A percentile compares a stretch with the other conserved stretches of the same genome.
phyloP scores from a whole-genome alignment of 805 yeast genomes.

The Kluyveromyces aestuarii region DNA sequence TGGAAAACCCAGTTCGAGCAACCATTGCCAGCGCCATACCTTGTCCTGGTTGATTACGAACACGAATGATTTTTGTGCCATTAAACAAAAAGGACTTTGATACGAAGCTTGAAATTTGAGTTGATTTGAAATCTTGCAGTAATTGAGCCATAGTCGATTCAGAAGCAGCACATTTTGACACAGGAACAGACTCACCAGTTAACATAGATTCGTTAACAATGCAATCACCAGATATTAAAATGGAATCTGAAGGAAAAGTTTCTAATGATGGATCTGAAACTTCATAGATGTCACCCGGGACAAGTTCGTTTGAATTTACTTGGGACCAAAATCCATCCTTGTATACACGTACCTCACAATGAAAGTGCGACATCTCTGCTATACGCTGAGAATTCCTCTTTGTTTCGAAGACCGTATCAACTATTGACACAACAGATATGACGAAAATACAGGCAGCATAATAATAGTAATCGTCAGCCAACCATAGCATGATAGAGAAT shows the following conservation, averaged over 20 bases:
- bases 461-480: constrained; percentile 84
- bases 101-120: constrained; percentile 53
- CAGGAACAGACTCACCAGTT: constrained; percentile 98
- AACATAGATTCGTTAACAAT: constrained; percentile 97
- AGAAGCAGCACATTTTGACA: constrained; percentile 64
- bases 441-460: constrained; percentile 88
- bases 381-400: constrained; percentile 62
- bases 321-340: constrained; percentile 92
- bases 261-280: constrained; percentile 74
- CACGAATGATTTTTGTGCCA: constrained; percentile 85
- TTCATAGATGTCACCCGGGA: constrained; percentile 94
- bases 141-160: constrained; percentile 51
- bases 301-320: constrained; percentile 64
- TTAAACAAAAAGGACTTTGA: constrained; percentile 71
- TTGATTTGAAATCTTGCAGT: constrained; percentile 44
- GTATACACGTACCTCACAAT: constrained; percentile 80
- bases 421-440: constrained; percentile 73
- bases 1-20: constrained; percentile 83
- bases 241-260: constrained; percentile 80
- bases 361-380: constrained; percentile 61
- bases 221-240: constrained; percentile 83
- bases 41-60: constrained; percentile 49
- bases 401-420: constrained; percentile 81
- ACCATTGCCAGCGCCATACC: constrained; percentile 73
- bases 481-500: constrained; percentile 86